These are phyloP conservation scores for Dacryopinax primogenitus DNA, from an alignment of 768 basidiomycete genomes.

Conservation along the genomic window DNA sequence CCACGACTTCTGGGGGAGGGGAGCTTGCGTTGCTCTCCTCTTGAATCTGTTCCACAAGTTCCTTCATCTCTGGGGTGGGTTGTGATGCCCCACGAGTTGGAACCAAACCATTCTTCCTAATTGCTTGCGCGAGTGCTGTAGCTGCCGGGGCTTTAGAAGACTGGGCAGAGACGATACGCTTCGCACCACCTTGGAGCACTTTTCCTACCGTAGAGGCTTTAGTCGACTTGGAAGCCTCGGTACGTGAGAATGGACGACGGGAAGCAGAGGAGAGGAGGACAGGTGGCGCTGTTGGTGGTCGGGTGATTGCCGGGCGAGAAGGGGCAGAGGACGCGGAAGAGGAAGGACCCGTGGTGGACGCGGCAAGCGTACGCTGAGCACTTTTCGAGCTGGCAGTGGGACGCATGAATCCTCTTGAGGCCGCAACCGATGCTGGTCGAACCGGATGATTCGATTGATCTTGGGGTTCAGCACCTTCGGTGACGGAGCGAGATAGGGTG, in stretches of 20 bases:
- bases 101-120: background rate
- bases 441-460: background rate
- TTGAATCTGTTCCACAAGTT: background rate
- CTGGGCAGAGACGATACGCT: background rate
- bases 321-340: background rate
- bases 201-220: background rate
- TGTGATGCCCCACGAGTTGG: background rate
- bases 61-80: background rate
- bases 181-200: background rate
- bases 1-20: background rate
- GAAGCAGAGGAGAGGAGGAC: background rate
- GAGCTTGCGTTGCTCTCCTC: background rate
- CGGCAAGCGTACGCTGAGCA: background rate
- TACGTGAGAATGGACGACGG: background rate
- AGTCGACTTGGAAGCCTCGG: background rate
- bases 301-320: background rate
- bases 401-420: constrained; percentile 1
- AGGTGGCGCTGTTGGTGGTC: background rate
- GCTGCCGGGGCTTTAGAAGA: background rate
- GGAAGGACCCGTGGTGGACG: background rate
- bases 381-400: background rate
- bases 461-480: background rate
- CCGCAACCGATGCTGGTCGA: background rate
- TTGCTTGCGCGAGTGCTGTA: background rate
- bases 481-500: background rate